Evolutionary conservation across 805 yeast species (phyloP), one percentile per base, ranked within the genome.

Genomic region (Candida pini): DNA sequence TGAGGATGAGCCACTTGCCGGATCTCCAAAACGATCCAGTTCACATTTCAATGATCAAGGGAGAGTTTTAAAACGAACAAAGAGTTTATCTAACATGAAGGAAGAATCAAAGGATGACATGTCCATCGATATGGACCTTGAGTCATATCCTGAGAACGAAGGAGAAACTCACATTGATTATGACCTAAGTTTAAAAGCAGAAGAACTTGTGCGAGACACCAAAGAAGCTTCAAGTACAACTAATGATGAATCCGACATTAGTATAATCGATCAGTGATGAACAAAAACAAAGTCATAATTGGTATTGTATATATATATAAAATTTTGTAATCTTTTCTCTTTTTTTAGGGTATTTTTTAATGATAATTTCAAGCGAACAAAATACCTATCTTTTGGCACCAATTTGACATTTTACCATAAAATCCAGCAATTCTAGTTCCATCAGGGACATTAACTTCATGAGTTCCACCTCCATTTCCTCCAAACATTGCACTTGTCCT

Each of bases 381-480:
- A 18, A 84, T 63, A 18, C 95, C 94, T 27, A 87, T 49, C 1
- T 87, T 83, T 48, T 79, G 78, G 27, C 81, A 57, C 96, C 96
- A 88, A 21, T 55, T 48, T 0, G 81, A 81, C 13, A 71, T 56
- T 46, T 73, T 73, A 2, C 96, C 96, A 40, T 70, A 75, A 35
- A 90, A 48, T 0, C 96, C 97, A 7, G 78, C 66, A 10, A 90
- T 58, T 6, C 61, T 47, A 40, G 62, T 69, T 0, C 82, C 85
- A 3, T 60, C 53, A 0, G 97, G 97, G 0, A 83, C 68, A n/a
- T 62, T 61, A 27, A 88, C 58, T 14, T 69, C 68, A 22, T 76
- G 71, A 6, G 68, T 53, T 4, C 81, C 71, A 6, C 97, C 97
- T 6, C 68, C 66, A 1, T 62, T 53, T 31, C 83, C 83, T 10